Base-by-base conservation (phyloP, 495 filamentous ascomycete species). In the Podospora sp. region DNA sequence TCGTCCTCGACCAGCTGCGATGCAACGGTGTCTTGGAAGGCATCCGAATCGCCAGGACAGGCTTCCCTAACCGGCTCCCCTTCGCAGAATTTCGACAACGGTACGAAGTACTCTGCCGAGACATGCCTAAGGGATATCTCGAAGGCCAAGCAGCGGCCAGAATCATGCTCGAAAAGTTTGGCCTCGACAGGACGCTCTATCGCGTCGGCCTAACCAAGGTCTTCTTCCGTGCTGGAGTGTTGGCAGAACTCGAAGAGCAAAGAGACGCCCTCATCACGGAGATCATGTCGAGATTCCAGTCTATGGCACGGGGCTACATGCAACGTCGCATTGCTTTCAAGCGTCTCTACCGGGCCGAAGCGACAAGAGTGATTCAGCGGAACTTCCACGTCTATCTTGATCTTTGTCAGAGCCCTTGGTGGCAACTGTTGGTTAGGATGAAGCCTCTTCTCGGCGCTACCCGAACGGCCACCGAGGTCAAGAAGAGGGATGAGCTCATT, bases 21-120 rank as follows among this genome's bases (percentile, higher is more conserved):
- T 99, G 96, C 77, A 99, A 99, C 75, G 96, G 96, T 89, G 96
- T 99, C 4, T 84, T 99, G 6, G 96, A 99, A 78, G 96, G 96
- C 56, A 99, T 99, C 74, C 85, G 96, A 63, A 99, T 99, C 76
- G 96, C 96, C 14, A 87, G 96, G 14, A 99, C 95, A 29, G 96
- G 96, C n/a, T 99, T 98, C 75, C 96, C 96, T 50, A 99, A 99
- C 77, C 84, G 96, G 65, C 83, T 99, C 2, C 84, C 90, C 0
- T 99, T 98, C 76, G 84, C 91, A 12, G 96, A 99, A 74, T 99
- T 99, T 77, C 87, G 96, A 51, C 90, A 96, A 68, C 90, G 96
- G 50, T 99, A 99, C 76, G 96, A 97, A 77, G 94, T 98, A n/a
- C 88, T 99, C 18, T 97, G 93, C 72, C 85, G 85, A 26, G 86